Percentiles rank a stretch among this genome's conserved stretches.
Evolutionary conservation across 768 basidiomycete species (phyloP).

Genomic region (Russula foetens): DNA sequence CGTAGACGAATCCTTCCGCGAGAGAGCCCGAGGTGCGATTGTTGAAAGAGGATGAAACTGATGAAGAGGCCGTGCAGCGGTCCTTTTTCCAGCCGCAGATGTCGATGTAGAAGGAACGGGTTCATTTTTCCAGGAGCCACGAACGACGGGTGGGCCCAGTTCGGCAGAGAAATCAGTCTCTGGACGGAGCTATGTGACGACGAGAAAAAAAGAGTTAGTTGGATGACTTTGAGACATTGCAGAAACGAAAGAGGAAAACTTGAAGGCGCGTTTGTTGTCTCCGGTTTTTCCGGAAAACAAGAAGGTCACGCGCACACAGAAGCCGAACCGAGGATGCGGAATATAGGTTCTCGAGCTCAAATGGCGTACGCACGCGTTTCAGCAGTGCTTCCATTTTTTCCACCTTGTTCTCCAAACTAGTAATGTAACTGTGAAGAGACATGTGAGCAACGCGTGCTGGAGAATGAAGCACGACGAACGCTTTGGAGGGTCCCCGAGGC

Average conservation of each 20-base stretch:
- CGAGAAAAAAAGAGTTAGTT: neutral
- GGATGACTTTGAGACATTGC: neutral
- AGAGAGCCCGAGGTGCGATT: neutral
- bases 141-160: slow-evolving; percentile 52
- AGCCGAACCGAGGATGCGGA: neutral
- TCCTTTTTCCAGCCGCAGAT: neutral
- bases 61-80: neutral
- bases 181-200: slow-evolving; percentile 46
- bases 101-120: slow-evolving; percentile 15
- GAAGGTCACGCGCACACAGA: neutral
- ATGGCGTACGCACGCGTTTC: slow-evolving; percentile 27
- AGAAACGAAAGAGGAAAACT: slow-evolving; percentile 25
- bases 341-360: neutral
- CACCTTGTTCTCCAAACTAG: slow-evolving; percentile 30
- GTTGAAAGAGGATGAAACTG: slow-evolving; percentile 7
- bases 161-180: slow-evolving; percentile 52
- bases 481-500: slow-evolving; percentile 34
- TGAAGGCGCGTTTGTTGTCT: neutral
- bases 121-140: slow-evolving; percentile 53
- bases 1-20: slow-evolving; percentile 1
- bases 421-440: slow-evolving; percentile 26
- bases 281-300: neutral
- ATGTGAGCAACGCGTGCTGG: neutral
- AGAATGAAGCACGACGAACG: slow-evolving; percentile 24
- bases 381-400: slow-evolving; percentile 32